Percentiles rank a stretch among this genome's conserved stretches.
Evolutionary conservation across 306 rosid genomes (phyloP).

Genomic region (Cucumis hystrix): DNA sequence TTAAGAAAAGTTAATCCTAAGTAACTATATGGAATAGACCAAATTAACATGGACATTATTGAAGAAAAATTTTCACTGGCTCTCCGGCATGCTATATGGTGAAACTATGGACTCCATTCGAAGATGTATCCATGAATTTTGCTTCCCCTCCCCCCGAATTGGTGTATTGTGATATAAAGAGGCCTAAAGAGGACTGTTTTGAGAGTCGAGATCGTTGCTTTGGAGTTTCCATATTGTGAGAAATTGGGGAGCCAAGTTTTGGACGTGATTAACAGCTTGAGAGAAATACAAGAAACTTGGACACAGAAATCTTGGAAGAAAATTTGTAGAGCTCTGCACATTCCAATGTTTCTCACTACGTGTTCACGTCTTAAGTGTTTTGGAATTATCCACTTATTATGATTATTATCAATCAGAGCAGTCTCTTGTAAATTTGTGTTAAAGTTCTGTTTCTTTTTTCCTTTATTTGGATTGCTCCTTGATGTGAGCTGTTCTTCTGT

Average conservation of each 20-base stretch:
- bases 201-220: neutral
- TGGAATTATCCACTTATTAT: neutral
- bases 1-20: constrained; percentile 1
- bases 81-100: neutral
- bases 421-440: neutral
- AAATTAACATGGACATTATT: neutral
- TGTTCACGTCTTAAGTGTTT: neutral
- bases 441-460: neutral
- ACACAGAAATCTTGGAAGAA: neutral
- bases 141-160: neutral
- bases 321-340: neutral
- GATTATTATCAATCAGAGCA: neutral
- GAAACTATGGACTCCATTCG: neutral
- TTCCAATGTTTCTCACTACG: neutral
- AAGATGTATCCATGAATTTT: neutral
- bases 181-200: neutral
- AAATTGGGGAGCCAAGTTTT: neutral
- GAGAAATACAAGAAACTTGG: neutral
- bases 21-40: neutral
- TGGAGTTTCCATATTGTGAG: neutral
- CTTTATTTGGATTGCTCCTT: neutral
- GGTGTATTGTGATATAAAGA: neutral
- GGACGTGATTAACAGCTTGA: neutral
- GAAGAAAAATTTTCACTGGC: neutral
- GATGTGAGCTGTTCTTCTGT: neutral